Conservation (phyloP, 352 stramenopile genomes). For the Pythium diclinum region DNA sequence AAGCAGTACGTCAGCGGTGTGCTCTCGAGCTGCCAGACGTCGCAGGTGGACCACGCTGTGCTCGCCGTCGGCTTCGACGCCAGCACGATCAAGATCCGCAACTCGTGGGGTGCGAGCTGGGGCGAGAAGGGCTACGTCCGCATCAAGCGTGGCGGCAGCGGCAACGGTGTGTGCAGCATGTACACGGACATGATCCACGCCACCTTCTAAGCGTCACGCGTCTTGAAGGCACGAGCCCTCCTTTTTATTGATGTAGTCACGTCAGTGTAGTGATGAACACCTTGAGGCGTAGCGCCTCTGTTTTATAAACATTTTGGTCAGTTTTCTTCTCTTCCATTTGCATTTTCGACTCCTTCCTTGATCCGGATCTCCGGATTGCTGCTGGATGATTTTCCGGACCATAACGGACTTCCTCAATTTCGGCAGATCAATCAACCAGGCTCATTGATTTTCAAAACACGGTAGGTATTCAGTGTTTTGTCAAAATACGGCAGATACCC, state of each 20-base stretch:
- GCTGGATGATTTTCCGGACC: too few relatives aligned
- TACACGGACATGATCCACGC: constrained; percentile 30
- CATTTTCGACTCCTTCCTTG: too few relatives aligned
- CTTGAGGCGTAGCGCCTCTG: too few relatives aligned
- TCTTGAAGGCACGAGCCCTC: background rate
- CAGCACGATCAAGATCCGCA: constrained; percentile 91
- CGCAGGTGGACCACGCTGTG: constrained; percentile 95
- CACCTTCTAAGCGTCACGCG: constrained; percentile 18
- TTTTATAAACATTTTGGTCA: background rate
- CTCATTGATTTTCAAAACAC: background rate
- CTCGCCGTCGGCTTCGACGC: constrained; percentile 93
- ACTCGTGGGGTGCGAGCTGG: constrained; percentile 94
- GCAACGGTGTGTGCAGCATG: constrained; percentile 39
- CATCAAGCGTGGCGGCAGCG: constrained; percentile 66
- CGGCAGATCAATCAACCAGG: too few relatives aligned
- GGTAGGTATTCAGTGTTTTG: background rate
- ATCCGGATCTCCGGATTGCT: too few relatives aligned
- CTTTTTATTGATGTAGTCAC: background rate
- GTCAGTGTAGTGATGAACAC: background rate
- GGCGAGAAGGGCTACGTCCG: constrained; percentile 94
- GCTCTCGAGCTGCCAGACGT: constrained; percentile 63
- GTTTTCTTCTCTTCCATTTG: background rate
- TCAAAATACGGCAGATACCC: background rate
- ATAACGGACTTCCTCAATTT: too few relatives aligned
- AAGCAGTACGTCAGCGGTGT: constrained; percentile 95